Percentiles rank a stretch among this genome's conserved stretches.
Conservation (phyloP, 1,139 yeast species). For the Kurtzmaniella quercitrusa region DNA sequence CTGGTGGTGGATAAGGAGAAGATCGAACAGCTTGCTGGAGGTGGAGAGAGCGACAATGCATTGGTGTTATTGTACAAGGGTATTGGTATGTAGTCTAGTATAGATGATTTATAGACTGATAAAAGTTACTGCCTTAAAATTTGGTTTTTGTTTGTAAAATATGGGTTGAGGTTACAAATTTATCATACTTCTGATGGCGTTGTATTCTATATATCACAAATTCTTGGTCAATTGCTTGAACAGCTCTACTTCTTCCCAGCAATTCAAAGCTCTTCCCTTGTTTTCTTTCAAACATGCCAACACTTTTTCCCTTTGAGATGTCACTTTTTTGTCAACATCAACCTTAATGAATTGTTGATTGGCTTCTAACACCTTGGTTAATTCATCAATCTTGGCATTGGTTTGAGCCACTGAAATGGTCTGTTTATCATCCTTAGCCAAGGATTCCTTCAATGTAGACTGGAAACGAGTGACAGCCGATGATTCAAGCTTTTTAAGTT, state of each 20-base stretch:
- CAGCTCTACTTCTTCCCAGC: constrained; percentile 80
- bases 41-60: constrained; percentile 97
- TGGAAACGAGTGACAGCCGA: constrained; percentile 58
- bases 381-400: constrained; percentile 37
- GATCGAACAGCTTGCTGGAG: constrained; percentile 86
- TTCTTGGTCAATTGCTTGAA: constrained; percentile 55
- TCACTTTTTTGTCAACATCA: constrained; percentile 26
- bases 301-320: constrained; percentile 53
- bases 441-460: constrained; percentile 42
- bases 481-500: constrained; percentile 57
- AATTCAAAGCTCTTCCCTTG: constrained; percentile 72
- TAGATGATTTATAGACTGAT: not conserved
- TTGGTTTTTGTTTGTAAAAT: too few species aligned
- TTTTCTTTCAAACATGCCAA: constrained; percentile 65
- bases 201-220: constrained; percentile 18
- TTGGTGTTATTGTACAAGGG: constrained; percentile 82
- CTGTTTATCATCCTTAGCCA: constrained; percentile 25
- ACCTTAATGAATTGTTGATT: constrained; percentile 43
- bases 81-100: constrained; percentile 56
- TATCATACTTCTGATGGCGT: too few species aligned
- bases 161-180: too few species aligned
- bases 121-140: too few species aligned
- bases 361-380: constrained; percentile 46
- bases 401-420: constrained; percentile 27
- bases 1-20: constrained; percentile 69